Percentiles rank a stretch among this genome's conserved stretches.
phyloP scores from a whole-genome alignment of 495 filamentous ascomycete species.

The Aspergillus steynii region DNA sequence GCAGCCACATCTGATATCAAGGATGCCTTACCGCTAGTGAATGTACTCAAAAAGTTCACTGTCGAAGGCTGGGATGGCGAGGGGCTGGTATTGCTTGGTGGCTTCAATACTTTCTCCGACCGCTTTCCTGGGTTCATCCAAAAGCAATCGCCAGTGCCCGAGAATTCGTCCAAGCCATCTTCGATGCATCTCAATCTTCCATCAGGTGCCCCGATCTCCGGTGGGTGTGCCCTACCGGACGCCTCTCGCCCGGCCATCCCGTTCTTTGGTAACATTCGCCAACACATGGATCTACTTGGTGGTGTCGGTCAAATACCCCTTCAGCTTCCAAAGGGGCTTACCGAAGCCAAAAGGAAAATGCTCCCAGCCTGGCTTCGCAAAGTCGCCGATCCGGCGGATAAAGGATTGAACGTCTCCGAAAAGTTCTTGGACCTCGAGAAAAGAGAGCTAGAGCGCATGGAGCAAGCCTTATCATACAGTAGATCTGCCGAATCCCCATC shows the following conservation, averaged over 20 bases:
- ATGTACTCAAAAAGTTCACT: slow-evolving; percentile 90
- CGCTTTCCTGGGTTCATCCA: slow-evolving; percentile 48
- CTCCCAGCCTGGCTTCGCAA: slow-evolving; percentile 78
- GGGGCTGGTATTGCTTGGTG: slow-evolving; percentile 67
- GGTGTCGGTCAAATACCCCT: slow-evolving; percentile 90
- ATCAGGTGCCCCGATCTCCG: slow-evolving; percentile 72
- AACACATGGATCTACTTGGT: slow-evolving; percentile 93
- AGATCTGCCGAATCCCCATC: slow-evolving; percentile 52
- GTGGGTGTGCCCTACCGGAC: slow-evolving; percentile 81
- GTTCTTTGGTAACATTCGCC: slow-evolving; percentile 94
- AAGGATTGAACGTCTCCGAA: slow-evolving; percentile 78
- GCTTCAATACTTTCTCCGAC: slow-evolving; percentile 50
- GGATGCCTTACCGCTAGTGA: slow-evolving; percentile 73
- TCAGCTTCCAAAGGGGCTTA: slow-evolving; percentile 62
- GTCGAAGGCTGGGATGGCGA: slow-evolving; percentile 79
- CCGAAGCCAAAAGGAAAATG: slow-evolving; percentile 34
- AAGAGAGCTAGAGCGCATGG: slow-evolving; percentile 86
- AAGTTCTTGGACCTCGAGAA: slow-evolving; percentile 83
- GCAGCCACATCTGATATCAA: slow-evolving; percentile 69
- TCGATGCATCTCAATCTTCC: slow-evolving; percentile 51
- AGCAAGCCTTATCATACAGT: slow-evolving; percentile 73
- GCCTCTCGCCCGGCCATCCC: slow-evolving; percentile 71
- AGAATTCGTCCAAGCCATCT: slow-evolving; percentile 37
- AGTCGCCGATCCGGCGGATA: slow-evolving; percentile 62
- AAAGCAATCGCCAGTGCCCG: slow-evolving; percentile 24